Evolutionary conservation across 768 basidiomycete genomes (phyloP).

Genomic region (Plicaturopsis crispa): DNA sequence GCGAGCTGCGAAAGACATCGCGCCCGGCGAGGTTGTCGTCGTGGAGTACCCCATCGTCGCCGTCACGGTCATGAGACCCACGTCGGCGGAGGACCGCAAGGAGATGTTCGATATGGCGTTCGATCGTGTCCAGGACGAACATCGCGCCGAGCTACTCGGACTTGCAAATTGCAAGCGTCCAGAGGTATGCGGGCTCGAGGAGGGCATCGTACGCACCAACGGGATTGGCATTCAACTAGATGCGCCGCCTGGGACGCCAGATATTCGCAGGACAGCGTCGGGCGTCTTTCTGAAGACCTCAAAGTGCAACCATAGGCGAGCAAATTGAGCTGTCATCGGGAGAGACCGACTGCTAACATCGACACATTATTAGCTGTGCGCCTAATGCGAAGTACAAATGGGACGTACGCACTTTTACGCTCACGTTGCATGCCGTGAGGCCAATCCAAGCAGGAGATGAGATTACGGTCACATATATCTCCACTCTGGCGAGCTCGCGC

Average conservation of each 20-base stretch:
- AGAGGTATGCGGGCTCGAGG: conserved; percentile 22
- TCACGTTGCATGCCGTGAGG: conserved; percentile 26
- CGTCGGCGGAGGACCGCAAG: conserved; percentile 19
- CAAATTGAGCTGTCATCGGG: conserved; percentile 11
- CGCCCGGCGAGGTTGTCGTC: conserved; percentile 16
- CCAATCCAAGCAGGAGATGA: conserved; percentile 26
- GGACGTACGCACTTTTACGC: conserved; percentile 27
- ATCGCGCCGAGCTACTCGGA: conserved; percentile 19
- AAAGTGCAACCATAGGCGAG: conserved; percentile 37
- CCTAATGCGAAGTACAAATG: conserved; percentile 37
- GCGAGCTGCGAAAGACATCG: conserved; percentile 16
- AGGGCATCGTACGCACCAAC: conserved; percentile 24
- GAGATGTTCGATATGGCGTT: conserved; percentile 26
- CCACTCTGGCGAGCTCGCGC: conserved; percentile 15
- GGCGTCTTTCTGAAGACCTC: conserved; percentile 25
- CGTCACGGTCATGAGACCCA: conserved; percentile 24
- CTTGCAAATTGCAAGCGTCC: conserved; percentile 18
- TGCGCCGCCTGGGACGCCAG: conserved; percentile 14
- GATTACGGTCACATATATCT: conserved; percentile 30
- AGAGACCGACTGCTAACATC: neutral
- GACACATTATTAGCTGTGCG: conserved; percentile 25
- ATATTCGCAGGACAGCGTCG: conserved; percentile 24
- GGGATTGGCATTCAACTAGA: conserved; percentile 26
- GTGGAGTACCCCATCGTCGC: conserved; percentile 35
- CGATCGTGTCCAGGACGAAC: conserved; percentile 16